Evolutionary conservation across 2,329 filamentous ascomycete species (phyloP).

Genomic region (Colletotrichum ledebouriae): DNA sequence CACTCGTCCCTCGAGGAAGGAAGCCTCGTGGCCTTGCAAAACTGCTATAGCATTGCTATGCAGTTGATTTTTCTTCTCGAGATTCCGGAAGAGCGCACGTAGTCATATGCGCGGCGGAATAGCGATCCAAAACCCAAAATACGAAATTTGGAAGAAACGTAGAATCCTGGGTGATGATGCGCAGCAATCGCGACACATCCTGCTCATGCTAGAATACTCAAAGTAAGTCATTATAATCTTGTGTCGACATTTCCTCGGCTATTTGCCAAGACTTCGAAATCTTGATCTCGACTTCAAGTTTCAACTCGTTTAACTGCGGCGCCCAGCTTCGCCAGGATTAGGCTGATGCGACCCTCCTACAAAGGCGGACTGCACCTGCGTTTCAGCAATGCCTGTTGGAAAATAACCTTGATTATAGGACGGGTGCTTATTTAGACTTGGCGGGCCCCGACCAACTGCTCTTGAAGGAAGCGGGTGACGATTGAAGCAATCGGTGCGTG

Average conservation of each 20-base stretch:
- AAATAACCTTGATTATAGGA: slow-evolving; percentile 34
- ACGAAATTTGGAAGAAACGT: neutral
- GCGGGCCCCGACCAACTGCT: slow-evolving; percentile 1
- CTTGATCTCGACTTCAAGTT: neutral
- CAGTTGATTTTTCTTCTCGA: neutral
- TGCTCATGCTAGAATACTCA: neutral
- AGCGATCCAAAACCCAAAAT: neutral
- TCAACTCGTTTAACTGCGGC: neutral
- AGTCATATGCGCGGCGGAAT: slow-evolving; percentile 9
- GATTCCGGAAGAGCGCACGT: slow-evolving; percentile 12
- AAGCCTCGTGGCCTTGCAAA: neutral
- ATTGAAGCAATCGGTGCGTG: neutral
- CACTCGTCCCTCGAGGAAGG: slow-evolving; percentile 3
- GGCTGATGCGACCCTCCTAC: slow-evolving; percentile 5
- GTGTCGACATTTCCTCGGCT: too few relatives aligned
- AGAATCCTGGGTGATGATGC: neutral
- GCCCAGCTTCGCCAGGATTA: slow-evolving; percentile 6
- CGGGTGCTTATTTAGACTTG: slow-evolving; percentile 34
- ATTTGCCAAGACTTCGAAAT: neutral
- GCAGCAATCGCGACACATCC: slow-evolving; percentile 22
- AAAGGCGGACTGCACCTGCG: slow-evolving; percentile 18
- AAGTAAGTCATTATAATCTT: too few relatives aligned
- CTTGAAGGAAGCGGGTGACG: neutral
- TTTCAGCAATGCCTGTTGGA: slow-evolving; percentile 24
- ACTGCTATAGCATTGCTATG: neutral